A percentile compares a stretch with the other conserved stretches of the same genome.
phyloP scores from a whole-genome alignment of 2,329 filamentous ascomycete genomes.

The Diaporthe velutina region DNA sequence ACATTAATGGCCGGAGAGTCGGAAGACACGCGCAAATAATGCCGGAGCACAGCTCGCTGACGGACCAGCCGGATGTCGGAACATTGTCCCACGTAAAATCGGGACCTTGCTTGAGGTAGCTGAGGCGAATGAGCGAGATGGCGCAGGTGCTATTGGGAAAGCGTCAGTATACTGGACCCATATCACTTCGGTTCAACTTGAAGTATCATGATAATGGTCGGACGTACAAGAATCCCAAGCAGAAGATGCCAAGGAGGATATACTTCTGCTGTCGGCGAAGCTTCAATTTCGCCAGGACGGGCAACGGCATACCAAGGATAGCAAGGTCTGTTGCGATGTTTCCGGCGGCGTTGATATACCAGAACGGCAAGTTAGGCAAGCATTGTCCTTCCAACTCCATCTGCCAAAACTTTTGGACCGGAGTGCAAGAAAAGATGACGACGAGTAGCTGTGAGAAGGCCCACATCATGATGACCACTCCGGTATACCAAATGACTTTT shows the following conservation, averaged over 20 bases:
- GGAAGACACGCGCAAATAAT: constrained; percentile 53
- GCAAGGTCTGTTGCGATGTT: constrained; percentile 54
- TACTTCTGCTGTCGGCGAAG: constrained; percentile 50
- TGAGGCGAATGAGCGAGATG: constrained; percentile 55
- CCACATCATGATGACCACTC: constrained; percentile 51
- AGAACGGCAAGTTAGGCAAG: constrained; percentile 51
- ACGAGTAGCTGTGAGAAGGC: constrained; percentile 53
- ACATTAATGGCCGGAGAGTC: constrained; percentile 49
- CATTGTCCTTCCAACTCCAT: constrained; percentile 46
- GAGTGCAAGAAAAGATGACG: constrained; percentile 51
- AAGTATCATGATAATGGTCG: too few species aligned
- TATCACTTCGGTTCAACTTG: neutral
- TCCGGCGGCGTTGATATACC: constrained; percentile 52
- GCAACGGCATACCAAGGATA: constrained; percentile 53
- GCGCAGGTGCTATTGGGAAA: constrained; percentile 48
- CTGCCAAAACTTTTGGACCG: constrained; percentile 53
- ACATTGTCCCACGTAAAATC: constrained; percentile 56
- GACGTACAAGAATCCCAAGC: constrained; percentile 55
- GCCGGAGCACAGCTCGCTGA: constrained; percentile 51
- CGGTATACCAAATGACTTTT: constrained; percentile 46
- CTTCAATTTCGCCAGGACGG: constrained; percentile 50
- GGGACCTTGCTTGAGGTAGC: constrained; percentile 49
- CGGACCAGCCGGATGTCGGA: constrained; percentile 52
- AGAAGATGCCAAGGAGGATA: constrained; percentile 52
- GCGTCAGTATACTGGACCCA: neutral